A percentile compares a stretch with the other conserved stretches of the same genome.
Evolutionary conservation across 495 filamentous ascomycete genomes (phyloP).

Genomic region (Cercophora samala): DNA sequence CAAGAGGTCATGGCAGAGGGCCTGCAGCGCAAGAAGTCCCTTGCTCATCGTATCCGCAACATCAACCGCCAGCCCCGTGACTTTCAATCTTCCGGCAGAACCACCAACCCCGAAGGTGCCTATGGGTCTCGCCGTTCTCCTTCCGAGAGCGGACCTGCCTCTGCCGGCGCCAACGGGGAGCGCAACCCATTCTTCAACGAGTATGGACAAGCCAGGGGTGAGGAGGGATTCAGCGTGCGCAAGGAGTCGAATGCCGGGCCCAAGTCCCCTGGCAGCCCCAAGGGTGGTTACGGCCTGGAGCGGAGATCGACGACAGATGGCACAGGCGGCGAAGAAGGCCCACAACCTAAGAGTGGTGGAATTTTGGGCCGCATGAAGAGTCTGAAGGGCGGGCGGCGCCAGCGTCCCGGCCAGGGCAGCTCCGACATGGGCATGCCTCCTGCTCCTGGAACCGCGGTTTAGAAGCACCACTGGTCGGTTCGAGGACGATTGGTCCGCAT

Average conservation of each 20-base stretch:
- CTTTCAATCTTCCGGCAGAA: constrained; percentile 49
- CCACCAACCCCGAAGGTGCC: constrained; percentile 49
- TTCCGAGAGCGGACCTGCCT: constrained; percentile 57
- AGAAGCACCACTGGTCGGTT: constrained; percentile 19
- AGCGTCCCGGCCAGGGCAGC: constrained; percentile 33
- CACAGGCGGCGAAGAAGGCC: constrained; percentile 34
- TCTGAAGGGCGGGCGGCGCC: constrained; percentile 60
- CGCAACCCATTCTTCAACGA: constrained; percentile 87
- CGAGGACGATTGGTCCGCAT: constrained; percentile 7
- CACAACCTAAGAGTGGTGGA: constrained; percentile 46
- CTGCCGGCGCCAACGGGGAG: constrained; percentile 61
- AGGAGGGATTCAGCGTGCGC: constrained; percentile 44
- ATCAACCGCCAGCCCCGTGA: constrained; percentile 57
- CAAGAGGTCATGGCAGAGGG: constrained; percentile 55
- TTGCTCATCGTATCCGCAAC: constrained; percentile 79
- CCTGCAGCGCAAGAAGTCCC: constrained; percentile 83
- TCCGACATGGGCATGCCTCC: constrained; percentile 26
- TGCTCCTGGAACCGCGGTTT: constrained; percentile 32
- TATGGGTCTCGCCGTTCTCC: constrained; percentile 40
- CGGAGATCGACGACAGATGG: constrained; percentile 69
- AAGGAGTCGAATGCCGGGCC: constrained; percentile 39
- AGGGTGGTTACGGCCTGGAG: constrained; percentile 53
- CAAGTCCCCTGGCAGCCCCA: constrained; percentile 62
- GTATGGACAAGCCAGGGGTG: constrained; percentile 48
- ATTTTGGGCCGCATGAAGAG: constrained; percentile 87